Percentiles rank a stretch among this genome's conserved stretches.
phyloP scores from a whole-genome alignment of 768 basidiomycete species.

The Tricholoma matsutake region DNA sequence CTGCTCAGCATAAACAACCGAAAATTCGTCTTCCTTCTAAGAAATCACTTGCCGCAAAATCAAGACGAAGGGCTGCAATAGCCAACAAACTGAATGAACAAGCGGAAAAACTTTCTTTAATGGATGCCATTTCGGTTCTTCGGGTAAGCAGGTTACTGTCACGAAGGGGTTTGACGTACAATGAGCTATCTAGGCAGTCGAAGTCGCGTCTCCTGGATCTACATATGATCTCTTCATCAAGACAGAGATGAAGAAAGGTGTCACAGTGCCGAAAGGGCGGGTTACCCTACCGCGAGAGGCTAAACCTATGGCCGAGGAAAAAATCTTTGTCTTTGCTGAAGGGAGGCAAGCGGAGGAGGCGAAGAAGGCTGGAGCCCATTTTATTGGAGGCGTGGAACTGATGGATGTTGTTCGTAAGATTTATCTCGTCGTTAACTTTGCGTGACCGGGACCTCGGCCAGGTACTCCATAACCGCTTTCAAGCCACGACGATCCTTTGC shows the following conservation, averaged over 20 bases:
- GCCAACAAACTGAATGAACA: constrained; percentile 55
- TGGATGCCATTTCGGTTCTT: constrained; percentile 65
- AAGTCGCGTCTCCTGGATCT: constrained; percentile 71
- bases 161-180: background rate
- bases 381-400: constrained; percentile 88
- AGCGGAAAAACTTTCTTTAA: constrained; percentile 61
- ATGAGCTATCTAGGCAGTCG: constrained; percentile 59
- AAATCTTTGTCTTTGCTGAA: constrained; percentile 91
- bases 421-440: constrained; percentile 1
- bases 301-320: constrained; percentile 65
- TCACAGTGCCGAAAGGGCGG: constrained; percentile 86
- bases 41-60: constrained; percentile 65
- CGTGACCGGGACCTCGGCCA: constrained; percentile 25
- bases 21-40: constrained; percentile 64
- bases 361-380: constrained; percentile 80
- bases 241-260: constrained; percentile 74
- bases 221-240: constrained; percentile 81
- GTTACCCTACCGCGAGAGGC: constrained; percentile 81
- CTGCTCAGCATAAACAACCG: constrained; percentile 44
- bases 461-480: constrained; percentile 72
- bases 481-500: constrained; percentile 82
- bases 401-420: constrained; percentile 73
- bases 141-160: constrained; percentile 45
- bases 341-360: constrained; percentile 81
- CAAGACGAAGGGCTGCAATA: constrained; percentile 54